Evolutionary conservation across 768 basidiomycete genomes (phyloP), one percentile per base, ranked within the genome.

Genomic region (Collybia nuda): DNA sequence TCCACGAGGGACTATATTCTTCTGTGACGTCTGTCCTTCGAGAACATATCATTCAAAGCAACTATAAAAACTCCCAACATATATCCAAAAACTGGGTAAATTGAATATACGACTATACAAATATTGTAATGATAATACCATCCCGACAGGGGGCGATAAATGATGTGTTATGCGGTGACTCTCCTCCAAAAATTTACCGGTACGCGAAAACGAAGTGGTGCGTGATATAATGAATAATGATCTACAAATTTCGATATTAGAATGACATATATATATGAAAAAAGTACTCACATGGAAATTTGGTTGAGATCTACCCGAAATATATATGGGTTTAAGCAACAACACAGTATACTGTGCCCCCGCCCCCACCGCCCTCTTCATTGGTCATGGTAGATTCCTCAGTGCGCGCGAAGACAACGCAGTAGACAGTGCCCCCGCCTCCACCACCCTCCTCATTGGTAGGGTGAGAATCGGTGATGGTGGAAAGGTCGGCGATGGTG

Each of bases 301-400:
- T n/a, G 8, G 14, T 11, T 26, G 5, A 37, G 22, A 12, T 24
- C n/a, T 42, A 24, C 6, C 2, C 11, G 50, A 2, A 17, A 22
- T 26, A 26, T 7, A 26, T 26, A 40, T 35, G 37, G 12, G 32
- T 23, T 52, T 40, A 52, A 37, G 51, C 51, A 19, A 52, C 51
- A 26, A 52, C 50, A 15, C 50, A 52, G 42, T 50, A 50, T 21
- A 23, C 15, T 18, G 28, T 41, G 28, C 40, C 17, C 11, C 40
- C 21, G 4, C 47, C 41, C 9, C 48, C 40, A 3, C 32, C 18
- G 4, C 29, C 22, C 29, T 45, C 50, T 11, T 51, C 43, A 23
- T 51, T 44, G 12, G 50, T 18, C 7, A 40, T 39, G n/a, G 28
- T 18, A 3, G 32, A 6, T 11, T 32, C 32, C 14, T 32, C 32